Conservation (phyloP, 768 basidiomycete genomes). For the Russula dissimulans region DNA sequence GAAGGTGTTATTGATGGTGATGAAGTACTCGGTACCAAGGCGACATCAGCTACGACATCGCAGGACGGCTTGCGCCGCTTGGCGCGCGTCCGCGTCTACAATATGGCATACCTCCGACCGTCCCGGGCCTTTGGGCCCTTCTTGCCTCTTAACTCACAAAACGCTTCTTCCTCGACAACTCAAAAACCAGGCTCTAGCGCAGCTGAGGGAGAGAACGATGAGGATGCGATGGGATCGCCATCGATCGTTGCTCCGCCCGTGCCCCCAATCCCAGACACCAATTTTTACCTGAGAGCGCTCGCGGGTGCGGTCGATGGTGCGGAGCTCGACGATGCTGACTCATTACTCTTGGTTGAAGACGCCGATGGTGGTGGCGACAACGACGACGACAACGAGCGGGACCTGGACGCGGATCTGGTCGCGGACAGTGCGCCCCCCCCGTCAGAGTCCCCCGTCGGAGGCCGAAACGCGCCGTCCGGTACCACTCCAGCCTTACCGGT, state of each 20-base stretch:
- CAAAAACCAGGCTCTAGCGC: not conserved
- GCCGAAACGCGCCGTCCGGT: not conserved
- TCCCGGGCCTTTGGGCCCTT: constrained; percentile 32
- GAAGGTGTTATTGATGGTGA: constrained; percentile 4
- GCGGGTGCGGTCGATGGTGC: not conserved
- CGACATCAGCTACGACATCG: not conserved
- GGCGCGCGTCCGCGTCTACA: constrained; percentile 31
- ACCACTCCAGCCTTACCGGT: not conserved
- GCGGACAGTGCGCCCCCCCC: not conserved
- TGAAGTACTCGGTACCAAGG: not conserved
- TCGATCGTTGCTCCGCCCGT: not conserved
- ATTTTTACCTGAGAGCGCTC: not conserved
- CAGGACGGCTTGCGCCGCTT: constrained; percentile 23
- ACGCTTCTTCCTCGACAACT: not conserved
- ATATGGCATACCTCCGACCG: constrained; percentile 28
- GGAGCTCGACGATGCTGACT: not conserved
- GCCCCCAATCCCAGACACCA: constrained; percentile 1
- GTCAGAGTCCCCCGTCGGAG: not conserved
- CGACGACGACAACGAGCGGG: not conserved
- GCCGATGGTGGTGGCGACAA: not conserved
- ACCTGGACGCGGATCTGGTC: not conserved
- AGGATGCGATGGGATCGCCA: not conserved
- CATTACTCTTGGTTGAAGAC: not conserved
- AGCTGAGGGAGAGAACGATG: not conserved
- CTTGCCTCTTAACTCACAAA: constrained; percentile 21